These are phyloP conservation scores for Chaetothyriales sp. DNA, from an alignment of 2,329 filamentous ascomycete species.

Conservation along the genomic window DNA sequence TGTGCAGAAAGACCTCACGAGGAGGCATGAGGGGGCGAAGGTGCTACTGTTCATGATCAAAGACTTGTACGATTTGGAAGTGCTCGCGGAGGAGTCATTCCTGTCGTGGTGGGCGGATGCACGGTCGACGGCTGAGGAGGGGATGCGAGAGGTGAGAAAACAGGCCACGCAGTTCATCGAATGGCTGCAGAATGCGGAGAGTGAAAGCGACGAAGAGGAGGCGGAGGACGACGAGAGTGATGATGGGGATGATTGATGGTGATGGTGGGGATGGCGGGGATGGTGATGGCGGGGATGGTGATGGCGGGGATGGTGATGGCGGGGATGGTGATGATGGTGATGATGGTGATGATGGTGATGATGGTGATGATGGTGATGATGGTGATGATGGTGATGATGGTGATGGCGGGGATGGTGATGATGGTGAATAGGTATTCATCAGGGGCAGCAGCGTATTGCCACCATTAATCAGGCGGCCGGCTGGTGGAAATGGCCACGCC, in stretches of 20 bases:
- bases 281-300: no score
- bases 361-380: no score
- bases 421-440: not conserved
- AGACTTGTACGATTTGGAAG: conserved; percentile 70
- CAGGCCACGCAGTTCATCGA: conserved; percentile 70
- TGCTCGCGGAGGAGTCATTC: conserved; percentile 80
- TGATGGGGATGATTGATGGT: conserved; percentile 14
- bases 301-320: no score
- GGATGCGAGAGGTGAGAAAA: conserved; percentile 55
- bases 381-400: no score
- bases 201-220: conserved; percentile 55
- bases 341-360: not conserved
- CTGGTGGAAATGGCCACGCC: no score
- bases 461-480: no score
- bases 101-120: conserved; percentile 76
- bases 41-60: conserved; percentile 69
- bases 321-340: not conserved
- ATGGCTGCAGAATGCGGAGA: conserved; percentile 65
- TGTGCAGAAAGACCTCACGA: conserved; percentile 64
- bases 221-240: conserved; percentile 46
- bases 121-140: conserved; percentile 52
- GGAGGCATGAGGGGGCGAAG: conserved; percentile 47
- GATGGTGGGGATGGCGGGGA: not conserved
- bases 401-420: not conserved
- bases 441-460: no score